Conservation (phyloP, 2,329 filamentous ascomycete species). For the Fusarium continuum region DNA sequence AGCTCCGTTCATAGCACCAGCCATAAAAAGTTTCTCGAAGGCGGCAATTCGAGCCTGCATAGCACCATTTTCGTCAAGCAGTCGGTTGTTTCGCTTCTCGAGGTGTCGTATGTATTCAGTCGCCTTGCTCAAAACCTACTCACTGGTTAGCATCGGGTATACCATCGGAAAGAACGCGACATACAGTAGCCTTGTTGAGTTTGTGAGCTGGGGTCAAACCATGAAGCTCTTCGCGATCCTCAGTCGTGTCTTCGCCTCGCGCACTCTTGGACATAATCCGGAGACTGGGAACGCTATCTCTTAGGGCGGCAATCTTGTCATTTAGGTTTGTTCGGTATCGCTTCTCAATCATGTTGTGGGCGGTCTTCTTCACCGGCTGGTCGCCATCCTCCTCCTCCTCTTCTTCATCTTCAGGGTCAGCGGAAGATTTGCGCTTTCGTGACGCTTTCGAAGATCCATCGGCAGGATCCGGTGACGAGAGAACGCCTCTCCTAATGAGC, state of each 20-base stretch:
- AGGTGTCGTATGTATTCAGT: conserved; percentile 96
- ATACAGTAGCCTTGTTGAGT: conserved; percentile 92
- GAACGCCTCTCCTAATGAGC: conserved; percentile 55
- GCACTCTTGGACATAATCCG: conserved; percentile 82
- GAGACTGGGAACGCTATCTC: conserved; percentile 91
- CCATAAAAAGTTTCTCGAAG: conserved; percentile 82
- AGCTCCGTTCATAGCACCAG: conserved; percentile 73
- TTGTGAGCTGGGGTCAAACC: conserved; percentile 90
- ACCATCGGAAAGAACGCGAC: conserved; percentile 7
- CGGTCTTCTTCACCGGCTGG: conserved; percentile 81
- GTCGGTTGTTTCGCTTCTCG: conserved; percentile 85
- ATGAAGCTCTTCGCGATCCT: conserved; percentile 77
- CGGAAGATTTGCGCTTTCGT: conserved; percentile 76
- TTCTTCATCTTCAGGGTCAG: conserved; percentile 57
- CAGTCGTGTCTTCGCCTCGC: conserved; percentile 72
- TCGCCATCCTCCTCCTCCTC: conserved; percentile 67
- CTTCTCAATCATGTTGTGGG: conserved; percentile 99
- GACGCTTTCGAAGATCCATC: conserved; percentile 57
- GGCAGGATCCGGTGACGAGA: conserved; percentile 68
- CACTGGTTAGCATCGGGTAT: conserved; percentile 5
- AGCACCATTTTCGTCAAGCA: conserved; percentile 81
- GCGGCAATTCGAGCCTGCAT: conserved; percentile 81
- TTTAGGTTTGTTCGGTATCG: conserved; percentile 95
- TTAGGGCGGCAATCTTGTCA: conserved; percentile 92
- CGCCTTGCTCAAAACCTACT: conserved; percentile 85